These are phyloP conservation scores for Tarenaya hassleriana DNA, from an alignment of 345 rosid species.

Conservation along the genomic window DNA sequence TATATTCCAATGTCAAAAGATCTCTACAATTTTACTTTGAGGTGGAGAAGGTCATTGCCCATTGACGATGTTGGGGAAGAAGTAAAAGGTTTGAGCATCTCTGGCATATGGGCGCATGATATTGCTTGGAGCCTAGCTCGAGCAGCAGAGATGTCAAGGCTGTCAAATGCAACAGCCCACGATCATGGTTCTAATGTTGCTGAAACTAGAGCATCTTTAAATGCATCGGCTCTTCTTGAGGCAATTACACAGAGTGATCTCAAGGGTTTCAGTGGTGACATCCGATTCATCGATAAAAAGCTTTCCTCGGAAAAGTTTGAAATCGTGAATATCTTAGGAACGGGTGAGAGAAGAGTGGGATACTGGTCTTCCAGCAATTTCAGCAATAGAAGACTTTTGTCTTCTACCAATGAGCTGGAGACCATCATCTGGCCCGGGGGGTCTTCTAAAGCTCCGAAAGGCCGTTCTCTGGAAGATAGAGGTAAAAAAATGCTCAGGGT, in stretches of 20 bases:
- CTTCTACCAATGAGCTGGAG: constrained; percentile 15
- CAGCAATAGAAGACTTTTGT: neutral
- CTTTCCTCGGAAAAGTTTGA: constrained; percentile 18
- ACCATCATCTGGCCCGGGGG: constrained; percentile 36
- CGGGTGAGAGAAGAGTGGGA: constrained; percentile 24
- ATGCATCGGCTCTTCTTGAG: neutral
- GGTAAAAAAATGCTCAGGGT: constrained; percentile 20
- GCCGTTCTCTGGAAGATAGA: neutral
- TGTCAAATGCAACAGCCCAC: too few relatives aligned
- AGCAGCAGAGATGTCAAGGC: constrained; percentile 16
- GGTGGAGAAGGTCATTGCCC: constrained; percentile 18
- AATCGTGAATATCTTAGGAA: constrained; percentile 26
- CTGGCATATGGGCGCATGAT: constrained; percentile 30
- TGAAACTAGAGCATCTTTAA: neutral
- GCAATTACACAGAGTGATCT: constrained; percentile 14
- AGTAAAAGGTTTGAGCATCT: constrained; percentile 13
- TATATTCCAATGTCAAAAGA: constrained; percentile 21
- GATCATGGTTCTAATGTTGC: neutral
- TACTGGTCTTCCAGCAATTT: constrained; percentile 19
- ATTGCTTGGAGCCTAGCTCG: constrained; percentile 19
- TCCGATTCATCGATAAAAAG: constrained; percentile 17
- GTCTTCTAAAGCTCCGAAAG: constrained; percentile 16
- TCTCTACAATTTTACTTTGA: constrained; percentile 23
- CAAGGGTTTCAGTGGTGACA: constrained; percentile 27
- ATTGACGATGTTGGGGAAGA: constrained; percentile 3